Evolutionary conservation across 495 filamentous ascomycete genomes (phyloP).

Genomic region (Podospora appendiculata): DNA sequence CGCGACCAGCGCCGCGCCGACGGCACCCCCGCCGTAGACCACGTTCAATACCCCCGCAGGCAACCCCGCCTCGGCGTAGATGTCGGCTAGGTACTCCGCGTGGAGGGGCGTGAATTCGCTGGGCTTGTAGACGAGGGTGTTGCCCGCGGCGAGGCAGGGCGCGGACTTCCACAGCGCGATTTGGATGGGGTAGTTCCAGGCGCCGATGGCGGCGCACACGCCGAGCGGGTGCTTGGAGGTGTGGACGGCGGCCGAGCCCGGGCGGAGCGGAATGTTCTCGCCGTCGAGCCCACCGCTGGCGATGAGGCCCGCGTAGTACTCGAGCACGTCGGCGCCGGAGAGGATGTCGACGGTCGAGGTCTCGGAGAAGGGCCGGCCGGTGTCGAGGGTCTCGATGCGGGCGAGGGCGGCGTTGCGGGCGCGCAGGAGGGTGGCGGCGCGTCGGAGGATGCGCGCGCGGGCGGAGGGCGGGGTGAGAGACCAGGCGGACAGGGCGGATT

Average conservation of each 20-base stretch:
- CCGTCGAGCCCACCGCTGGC: background rate
- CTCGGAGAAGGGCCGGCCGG: background rate
- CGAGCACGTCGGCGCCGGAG: background rate
- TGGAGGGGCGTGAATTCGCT: slow-evolving; percentile 77
- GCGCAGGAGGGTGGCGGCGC: too few relatives aligned
- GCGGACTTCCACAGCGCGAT: slow-evolving; percentile 87
- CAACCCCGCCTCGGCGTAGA: background rate
- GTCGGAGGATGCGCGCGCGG: too few relatives aligned
- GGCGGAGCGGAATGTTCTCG: background rate
- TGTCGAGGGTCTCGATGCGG: background rate
- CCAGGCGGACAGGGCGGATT: too few relatives aligned
- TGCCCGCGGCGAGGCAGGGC: slow-evolving; percentile 75
- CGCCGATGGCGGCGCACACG: slow-evolving; percentile 85
- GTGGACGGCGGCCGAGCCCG: slow-evolving; percentile 36
- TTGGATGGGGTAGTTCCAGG: slow-evolving; percentile 76
- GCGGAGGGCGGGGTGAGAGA: too few relatives aligned
- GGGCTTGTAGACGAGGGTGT: slow-evolving; percentile 77
- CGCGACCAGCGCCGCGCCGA: background rate
- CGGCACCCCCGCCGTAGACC: background rate
- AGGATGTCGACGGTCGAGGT: background rate
- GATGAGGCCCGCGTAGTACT: background rate
- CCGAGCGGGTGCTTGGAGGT: slow-evolving; percentile 78
- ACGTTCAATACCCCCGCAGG: background rate
- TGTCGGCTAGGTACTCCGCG: slow-evolving; percentile 26
- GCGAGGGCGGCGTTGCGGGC: background rate